phyloP scores from a whole-genome alignment of 2,329 filamentous ascomycete species.

The Colletotrichum agaves region DNA sequence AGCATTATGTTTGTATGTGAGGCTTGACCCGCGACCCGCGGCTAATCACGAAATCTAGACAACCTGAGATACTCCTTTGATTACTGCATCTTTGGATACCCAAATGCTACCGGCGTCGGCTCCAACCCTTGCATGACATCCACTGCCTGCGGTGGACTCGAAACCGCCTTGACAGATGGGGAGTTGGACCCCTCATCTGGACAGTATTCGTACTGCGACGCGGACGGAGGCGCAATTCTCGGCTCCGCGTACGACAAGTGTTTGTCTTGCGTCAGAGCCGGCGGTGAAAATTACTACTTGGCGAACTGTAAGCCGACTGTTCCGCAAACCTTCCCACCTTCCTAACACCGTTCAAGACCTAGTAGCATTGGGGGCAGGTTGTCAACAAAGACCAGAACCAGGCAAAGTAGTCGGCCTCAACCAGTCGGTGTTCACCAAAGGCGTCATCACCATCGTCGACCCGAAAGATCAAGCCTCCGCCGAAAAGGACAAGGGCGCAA shows the following conservation, averaged over 20 bases:
- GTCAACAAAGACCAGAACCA: constrained; percentile 56
- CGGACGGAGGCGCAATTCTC: constrained; percentile 50
- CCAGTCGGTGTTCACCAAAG: constrained; percentile 56
- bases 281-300: constrained; percentile 54
- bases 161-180: constrained; percentile 52
- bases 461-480: constrained; percentile 40
- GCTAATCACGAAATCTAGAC: constrained; percentile 50
- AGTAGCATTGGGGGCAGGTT: constrained; percentile 62
- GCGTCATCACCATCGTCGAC: constrained; percentile 46
- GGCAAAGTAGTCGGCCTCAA: constrained; percentile 53
- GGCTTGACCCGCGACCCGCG: accelerated
- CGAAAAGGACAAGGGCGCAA: constrained; percentile 32
- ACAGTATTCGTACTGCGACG: constrained; percentile 59
- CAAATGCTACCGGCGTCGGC: constrained; percentile 56
- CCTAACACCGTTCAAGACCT: constrained; percentile 51
- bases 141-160: constrained; percentile 60
- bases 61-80: constrained; percentile 64
- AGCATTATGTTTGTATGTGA: neutral
- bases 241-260: constrained; percentile 52
- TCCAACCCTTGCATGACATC: constrained; percentile 62
- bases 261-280: constrained; percentile 56
- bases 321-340: neutral
- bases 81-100: constrained; percentile 64
- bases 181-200: constrained; percentile 47
- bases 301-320: constrained; percentile 57